phyloP scores from a whole-genome alignment of 768 basidiomycete species.

The Tricholoma flavovirens region DNA sequence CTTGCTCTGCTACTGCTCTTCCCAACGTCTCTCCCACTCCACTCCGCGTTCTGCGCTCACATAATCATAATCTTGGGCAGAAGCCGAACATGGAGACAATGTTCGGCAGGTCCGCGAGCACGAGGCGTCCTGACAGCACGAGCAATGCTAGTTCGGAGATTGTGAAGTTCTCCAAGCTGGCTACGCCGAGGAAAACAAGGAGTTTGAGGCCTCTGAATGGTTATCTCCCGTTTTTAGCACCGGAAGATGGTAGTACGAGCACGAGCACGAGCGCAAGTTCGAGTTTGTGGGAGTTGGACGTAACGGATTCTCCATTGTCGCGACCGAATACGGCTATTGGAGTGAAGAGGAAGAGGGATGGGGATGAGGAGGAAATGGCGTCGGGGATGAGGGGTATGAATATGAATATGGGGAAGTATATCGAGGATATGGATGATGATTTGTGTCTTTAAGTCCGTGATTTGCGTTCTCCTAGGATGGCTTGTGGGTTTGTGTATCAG shows the following conservation, averaged over 20 bases:
- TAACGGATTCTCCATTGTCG: not conserved
- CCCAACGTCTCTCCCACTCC: conserved; percentile 8
- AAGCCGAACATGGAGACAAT: conserved; percentile 8
- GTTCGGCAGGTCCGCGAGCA: not conserved
- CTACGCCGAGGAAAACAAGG: conserved; percentile 10
- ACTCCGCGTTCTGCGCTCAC: conserved; percentile 14
- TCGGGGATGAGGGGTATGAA: conserved; percentile 8
- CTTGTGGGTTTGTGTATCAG: no score
- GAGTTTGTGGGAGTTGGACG: not conserved
- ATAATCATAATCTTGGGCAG: conserved; percentile 8
- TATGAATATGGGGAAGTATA: conserved; percentile 6
- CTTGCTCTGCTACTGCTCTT: not conserved
- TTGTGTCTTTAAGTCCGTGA: not conserved
- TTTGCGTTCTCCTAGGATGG: no score
- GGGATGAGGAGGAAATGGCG: conserved; percentile 6
- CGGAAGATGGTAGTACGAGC: not conserved
- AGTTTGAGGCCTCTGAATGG: conserved; percentile 9
- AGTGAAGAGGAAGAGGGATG: conserved; percentile 12
- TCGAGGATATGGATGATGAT: conserved; percentile 6
- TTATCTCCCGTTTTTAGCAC: not conserved
- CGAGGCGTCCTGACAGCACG: not conserved
- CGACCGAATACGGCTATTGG: not conserved
- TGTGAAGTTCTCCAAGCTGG: not conserved
- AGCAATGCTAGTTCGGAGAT: not conserved
- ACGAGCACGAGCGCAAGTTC: not conserved